Percentiles rank a stretch among this genome's conserved stretches.
Evolutionary conservation across 2,329 filamentous ascomycete species (phyloP).

Genomic region (Venturia nashicola): DNA sequence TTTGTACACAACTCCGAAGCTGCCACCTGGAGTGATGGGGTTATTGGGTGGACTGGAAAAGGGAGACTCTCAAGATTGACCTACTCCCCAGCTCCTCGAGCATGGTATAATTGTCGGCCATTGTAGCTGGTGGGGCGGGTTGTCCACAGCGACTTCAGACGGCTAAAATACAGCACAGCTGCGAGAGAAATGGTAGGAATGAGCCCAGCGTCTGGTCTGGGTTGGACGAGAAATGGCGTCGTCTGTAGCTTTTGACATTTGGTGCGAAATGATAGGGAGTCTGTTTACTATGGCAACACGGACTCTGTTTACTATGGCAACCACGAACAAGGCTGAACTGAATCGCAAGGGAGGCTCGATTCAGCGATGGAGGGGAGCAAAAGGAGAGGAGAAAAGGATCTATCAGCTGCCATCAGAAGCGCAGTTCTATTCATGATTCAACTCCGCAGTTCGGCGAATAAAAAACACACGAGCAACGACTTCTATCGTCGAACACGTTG

Average conservation of each 20-base stretch:
- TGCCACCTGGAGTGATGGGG: conserved; percentile 53
- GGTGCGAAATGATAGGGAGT: background rate
- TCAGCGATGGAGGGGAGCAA: background rate
- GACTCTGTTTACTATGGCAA: background rate
- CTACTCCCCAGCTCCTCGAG: conserved; percentile 90
- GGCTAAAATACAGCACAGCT: background rate
- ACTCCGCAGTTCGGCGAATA: too few relatives aligned
- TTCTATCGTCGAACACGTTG: too few relatives aligned
- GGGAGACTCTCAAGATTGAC: conserved; percentile 21
- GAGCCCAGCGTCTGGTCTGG: background rate
- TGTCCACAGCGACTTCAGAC: background rate
- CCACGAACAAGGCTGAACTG: background rate
- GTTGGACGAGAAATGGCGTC: background rate
- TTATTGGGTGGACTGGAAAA: background rate
- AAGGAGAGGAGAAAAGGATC: too few relatives aligned
- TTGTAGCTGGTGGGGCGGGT: conserved; percentile 21
- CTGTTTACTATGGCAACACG: background rate
- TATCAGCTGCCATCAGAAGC: too few relatives aligned
- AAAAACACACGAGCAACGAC: too few relatives aligned
- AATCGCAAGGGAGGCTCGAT: background rate
- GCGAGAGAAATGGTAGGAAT: background rate
- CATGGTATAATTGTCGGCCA: conserved; percentile 84
- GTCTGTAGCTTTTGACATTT: background rate
- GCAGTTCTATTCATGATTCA: too few relatives aligned
- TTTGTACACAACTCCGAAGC: conserved; percentile 95